phyloP scores from a whole-genome alignment of 139 green algal genomes.

The Desmodesmus armatus region DNA sequence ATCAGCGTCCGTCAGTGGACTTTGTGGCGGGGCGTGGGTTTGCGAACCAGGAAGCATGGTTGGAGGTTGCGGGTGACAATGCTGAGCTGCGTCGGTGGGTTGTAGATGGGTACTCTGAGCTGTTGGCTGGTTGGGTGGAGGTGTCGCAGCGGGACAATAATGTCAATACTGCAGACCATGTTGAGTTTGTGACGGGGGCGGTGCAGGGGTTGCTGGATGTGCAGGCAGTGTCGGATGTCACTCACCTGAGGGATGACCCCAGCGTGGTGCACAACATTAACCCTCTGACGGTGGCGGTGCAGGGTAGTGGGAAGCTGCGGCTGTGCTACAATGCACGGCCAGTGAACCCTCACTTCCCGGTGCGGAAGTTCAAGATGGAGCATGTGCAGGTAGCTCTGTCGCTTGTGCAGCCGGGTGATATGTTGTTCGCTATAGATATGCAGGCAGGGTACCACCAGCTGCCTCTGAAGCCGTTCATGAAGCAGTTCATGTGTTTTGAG shows the following conservation, averaged over 20 bases:
- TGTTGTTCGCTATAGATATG: slow-evolving; percentile 6
- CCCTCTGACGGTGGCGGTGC: slow-evolving; percentile 2
- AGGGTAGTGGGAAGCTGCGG: slow-evolving; percentile 3
- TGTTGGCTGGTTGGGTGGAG: too few relatives aligned
- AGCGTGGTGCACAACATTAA: not conserved
- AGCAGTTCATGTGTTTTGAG: slow-evolving; percentile 33
- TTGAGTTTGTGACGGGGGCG: not conserved
- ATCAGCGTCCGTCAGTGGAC: too few relatives aligned
- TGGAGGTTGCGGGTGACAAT: too few relatives aligned
- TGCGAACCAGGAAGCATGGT: too few relatives aligned
- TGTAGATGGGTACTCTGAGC: too few relatives aligned
- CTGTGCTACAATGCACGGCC: slow-evolving; percentile 15
- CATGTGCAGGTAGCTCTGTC: not conserved
- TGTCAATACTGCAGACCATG: not conserved
- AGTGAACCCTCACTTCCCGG: not conserved
- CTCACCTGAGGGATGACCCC: not conserved
- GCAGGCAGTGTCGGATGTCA: not conserved
- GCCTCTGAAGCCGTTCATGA: not conserved
- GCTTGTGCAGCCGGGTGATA: not conserved
- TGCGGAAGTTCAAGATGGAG: slow-evolving; percentile 18
- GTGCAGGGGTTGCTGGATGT: not conserved
- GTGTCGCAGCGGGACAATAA: too few relatives aligned
- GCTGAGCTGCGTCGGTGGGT: too few relatives aligned
- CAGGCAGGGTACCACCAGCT: slow-evolving; percentile 19
- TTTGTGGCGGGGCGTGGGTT: too few relatives aligned